Conservation (phyloP, 805 yeast genomes). For the Kodamaea nitidulidarum region DNA sequence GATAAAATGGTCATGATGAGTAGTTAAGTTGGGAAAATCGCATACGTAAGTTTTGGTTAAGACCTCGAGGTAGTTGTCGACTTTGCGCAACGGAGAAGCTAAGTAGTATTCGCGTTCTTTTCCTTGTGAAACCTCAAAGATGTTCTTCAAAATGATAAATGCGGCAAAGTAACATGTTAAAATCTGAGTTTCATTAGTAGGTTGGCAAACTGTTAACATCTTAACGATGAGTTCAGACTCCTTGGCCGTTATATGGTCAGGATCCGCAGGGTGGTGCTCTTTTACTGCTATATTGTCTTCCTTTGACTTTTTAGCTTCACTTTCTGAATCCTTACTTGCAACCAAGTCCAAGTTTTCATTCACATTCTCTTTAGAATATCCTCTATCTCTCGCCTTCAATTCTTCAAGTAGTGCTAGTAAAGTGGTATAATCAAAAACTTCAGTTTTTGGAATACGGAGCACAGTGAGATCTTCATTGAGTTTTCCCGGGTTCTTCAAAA, state of each 20-base stretch:
- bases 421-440: slow-evolving; percentile 18
- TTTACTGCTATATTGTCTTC: not conserved
- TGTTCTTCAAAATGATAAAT: slow-evolving; percentile 11
- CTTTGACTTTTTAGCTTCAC: too few species aligned
- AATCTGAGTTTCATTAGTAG: slow-evolving; percentile 27
- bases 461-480: slow-evolving; percentile 10
- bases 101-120: slow-evolving; percentile 3
- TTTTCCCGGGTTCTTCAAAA: slow-evolving; percentile 10
- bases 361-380: too few species aligned
- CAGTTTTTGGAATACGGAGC: slow-evolving; percentile 11
- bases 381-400: slow-evolving; percentile 10
- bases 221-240: slow-evolving; percentile 21
- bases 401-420: slow-evolving; percentile 17
- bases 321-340: too few species aligned
- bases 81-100: slow-evolving; percentile 17
- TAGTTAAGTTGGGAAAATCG: slow-evolving; percentile 14
- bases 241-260: too few species aligned
- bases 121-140: not conserved
- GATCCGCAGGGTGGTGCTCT: not conserved
- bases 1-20: slow-evolving; percentile 10
- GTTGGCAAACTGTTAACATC: slow-evolving; percentile 20
- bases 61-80: slow-evolving; percentile 30
- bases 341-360: too few species aligned
- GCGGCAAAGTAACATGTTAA: slow-evolving; percentile 23
- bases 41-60: slow-evolving; percentile 24